Percentiles rank a stretch among this genome's conserved stretches.
Evolutionary conservation across 495 filamentous ascomycete species (phyloP).

Genomic region (Aspergillus leporis): DNA sequence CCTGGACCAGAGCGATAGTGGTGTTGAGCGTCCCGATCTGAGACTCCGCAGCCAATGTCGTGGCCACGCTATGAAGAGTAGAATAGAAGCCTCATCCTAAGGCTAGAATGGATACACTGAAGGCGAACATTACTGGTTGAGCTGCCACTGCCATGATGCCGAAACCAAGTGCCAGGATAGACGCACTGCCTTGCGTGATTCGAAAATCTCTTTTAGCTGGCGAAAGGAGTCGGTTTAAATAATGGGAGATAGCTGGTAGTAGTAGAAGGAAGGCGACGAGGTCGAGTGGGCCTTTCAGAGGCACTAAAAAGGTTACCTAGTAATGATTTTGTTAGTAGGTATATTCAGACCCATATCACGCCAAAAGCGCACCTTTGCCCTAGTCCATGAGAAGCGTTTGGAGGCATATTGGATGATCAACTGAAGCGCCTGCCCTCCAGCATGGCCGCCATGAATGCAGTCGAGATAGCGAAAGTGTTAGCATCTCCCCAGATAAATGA

Average conservation of each 20-base stretch:
- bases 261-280: conserved; percentile 5
- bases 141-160: conserved; percentile 10
- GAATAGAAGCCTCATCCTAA: conserved; percentile 16
- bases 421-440: conserved; percentile 9
- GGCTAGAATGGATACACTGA: conserved; percentile 7
- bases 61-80: conserved; percentile 12
- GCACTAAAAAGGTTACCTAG: conserved; percentile 13
- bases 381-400: conserved; percentile 11
- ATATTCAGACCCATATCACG: not conserved
- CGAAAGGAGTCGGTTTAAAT: conserved; percentile 1
- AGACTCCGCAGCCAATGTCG: conserved; percentile 4
- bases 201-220: conserved; percentile 7
- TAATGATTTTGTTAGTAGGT: not conserved
- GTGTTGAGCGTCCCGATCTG: conserved; percentile 16
- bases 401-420: conserved; percentile 15
- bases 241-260: conserved; percentile 6
- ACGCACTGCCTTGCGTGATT: conserved; percentile 8
- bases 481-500: conserved; percentile 6
- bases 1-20: conserved; percentile 13
- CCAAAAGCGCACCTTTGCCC: conserved; percentile 10
- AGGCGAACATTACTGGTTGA: conserved; percentile 4
- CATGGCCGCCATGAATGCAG: conserved; percentile 9
- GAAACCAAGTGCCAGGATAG: conserved; percentile 7
- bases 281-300: conserved; percentile 12
- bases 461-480: conserved; percentile 1